phyloP scores from a whole-genome alignment of 1,284 basidiomycete species.

The Ceratobasidium theobromae region DNA sequence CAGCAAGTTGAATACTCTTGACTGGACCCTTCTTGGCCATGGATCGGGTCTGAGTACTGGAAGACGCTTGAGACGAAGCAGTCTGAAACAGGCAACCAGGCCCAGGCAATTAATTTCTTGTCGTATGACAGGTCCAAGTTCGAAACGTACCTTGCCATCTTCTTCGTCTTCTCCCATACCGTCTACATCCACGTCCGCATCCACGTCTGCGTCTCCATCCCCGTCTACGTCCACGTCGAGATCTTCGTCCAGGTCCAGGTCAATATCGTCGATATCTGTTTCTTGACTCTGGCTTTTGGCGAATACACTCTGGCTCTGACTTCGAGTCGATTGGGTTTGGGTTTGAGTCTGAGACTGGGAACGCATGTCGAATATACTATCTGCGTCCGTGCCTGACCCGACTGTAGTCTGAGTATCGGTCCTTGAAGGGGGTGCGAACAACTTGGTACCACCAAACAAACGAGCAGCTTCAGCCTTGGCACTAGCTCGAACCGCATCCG shows the following conservation, averaged over 20 bases:
- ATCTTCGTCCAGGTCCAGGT: constrained; percentile 24
- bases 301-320: neutral
- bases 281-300: neutral
- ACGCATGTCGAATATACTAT: constrained; percentile 16
- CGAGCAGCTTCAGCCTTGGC: constrained; percentile 24
- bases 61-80: constrained; percentile 23
- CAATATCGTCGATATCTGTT: constrained; percentile 1
- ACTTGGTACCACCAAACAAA: constrained; percentile 27
- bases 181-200: neutral
- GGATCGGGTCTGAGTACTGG: constrained; percentile 28
- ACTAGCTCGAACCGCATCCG: constrained; percentile 11
- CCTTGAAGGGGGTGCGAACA: neutral
- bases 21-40: constrained; percentile 50
- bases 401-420: constrained; percentile 25
- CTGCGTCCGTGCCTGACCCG: constrained; percentile 3
- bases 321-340: neutral
- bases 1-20: constrained; percentile 81
- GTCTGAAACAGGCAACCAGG: constrained; percentile 1
- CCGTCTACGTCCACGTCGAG: constrained; percentile 1
- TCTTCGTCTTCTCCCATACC: neutral
- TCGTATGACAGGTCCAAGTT: neutral
- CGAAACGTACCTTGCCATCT: neutral
- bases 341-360: constrained; percentile 10
- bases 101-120: too few relatives aligned
- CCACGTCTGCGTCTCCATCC: constrained; percentile 5